Base-by-base conservation (phyloP, 257 asterid species). In the Lavandula angustifolia region DNA sequence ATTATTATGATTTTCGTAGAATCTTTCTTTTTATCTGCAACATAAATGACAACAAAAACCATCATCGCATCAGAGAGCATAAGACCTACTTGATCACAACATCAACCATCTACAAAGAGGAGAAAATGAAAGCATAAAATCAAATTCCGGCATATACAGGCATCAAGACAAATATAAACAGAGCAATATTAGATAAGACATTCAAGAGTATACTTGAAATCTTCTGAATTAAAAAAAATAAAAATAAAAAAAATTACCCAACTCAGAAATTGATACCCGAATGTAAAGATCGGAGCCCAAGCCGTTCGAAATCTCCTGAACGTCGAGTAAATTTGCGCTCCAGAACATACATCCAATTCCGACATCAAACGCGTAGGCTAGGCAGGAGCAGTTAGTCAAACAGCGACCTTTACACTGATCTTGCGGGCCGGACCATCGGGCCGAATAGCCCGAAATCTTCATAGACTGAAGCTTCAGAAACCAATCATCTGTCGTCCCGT, bases 321-420 rank as follows among this genome's bases (percentile, higher is more conserved):
- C 42, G 41, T 78, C 84, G 29, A 84, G 48, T 17, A 89, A 60
- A 34, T 43, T 18, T 5, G 43, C 62, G 3, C 54, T 69, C 95
- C 95, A 84, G 11, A 80, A 66, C 87, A 80, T 56, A 52, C 95
- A 87, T 7, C 85, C 83, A 53, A 72, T 74, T 32, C 75, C 82
- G 37, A 0, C 7, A 43, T 67, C 75, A 50, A 38, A 64, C 5
- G 70, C 80, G 71, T 85, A 80, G 10, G 92, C 92, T 8, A 80
- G 27, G 72, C 92, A 85, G 4, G 87, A 78, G 56, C 87, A 80
- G 43, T 78, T 79, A 35, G 42, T 59, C 69, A 61, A 69, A 55
- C 96, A 89, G 22, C 5, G 27, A 1, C 46, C 80, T 32, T 13
- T 69, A 44, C 96, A 89, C 63, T 69, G 66, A 11, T 42, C 63